Evolutionary conservation across 768 basidiomycete genomes (phyloP), one percentile per base, ranked within the genome.

Genomic region (Naganishia friedmannii): DNA sequence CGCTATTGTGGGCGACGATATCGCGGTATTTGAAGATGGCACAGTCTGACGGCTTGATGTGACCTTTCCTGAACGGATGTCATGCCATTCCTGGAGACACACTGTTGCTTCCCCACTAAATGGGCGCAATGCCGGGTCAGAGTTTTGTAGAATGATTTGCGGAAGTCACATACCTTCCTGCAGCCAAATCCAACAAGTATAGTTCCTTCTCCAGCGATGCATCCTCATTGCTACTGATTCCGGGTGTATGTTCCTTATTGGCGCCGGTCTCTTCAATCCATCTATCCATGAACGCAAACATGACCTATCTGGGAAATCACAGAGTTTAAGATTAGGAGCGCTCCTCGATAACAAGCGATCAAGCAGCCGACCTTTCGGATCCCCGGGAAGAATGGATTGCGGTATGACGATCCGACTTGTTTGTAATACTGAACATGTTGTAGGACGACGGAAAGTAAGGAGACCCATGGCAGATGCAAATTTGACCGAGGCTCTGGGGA

Each of bases 361-460:
- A 72, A 84, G 84, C 26, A 87, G 79, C 76, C 85, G 85, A 77
- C 78, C 32, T 84, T 84, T 69, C 86, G 84, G 66, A 89, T 83
- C 7, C 87, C 88, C 1, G 87, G 87, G 72, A 86, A 89, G 79
- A 89, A 89, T 0, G 89, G 88, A 75, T 90, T 90, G 15, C 88
- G 85, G 79, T 90, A 89, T 12, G 85, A 86, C 23, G 86, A 79
- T n/a, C 86, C 86, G 0, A 89, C 88, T 82, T 86, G 86, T 54
- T 80, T 84, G 76, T 88, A 88, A 75, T 88, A 88, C 87, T 88
- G 39, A 66, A 45, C n/a, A 74, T 67, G 32, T 9, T 9, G 28
- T 15, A 13, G 15, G 17, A 46, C 1, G 29, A 60, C 28, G 46
- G 7, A 21, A 34, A 51, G 57, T 15, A 63, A 42, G 17, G 32